Evolutionary conservation across 306 rosid species (phyloP).

Genomic region (Malus orientalis): DNA sequence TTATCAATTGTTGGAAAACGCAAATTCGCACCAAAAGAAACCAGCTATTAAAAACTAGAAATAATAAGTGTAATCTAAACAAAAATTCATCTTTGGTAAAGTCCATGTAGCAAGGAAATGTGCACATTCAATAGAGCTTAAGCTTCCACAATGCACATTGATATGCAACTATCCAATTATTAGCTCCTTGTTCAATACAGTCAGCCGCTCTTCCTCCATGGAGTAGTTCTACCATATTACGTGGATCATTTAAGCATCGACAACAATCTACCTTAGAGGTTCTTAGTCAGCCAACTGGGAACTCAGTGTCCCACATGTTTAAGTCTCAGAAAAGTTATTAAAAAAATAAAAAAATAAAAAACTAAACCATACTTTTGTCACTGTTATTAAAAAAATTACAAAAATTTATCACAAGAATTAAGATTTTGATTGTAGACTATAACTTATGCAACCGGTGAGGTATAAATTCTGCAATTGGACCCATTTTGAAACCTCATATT

Average conservation of each 20-base stretch:
- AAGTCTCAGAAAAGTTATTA: neutral
- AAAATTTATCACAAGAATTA: neutral
- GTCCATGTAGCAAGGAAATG: neutral
- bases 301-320: neutral
- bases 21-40: neutral
- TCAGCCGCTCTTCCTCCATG: neutral
- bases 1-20: slow-evolving; percentile 18
- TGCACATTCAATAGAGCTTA: neutral
- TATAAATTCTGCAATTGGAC: neutral
- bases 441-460: neutral
- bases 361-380: neutral
- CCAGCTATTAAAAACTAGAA: neutral
- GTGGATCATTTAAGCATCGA: neutral
- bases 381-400: neutral
- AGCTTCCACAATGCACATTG: neutral
- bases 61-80: neutral
- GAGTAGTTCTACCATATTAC: neutral
- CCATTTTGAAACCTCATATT: neutral
- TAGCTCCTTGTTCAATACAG: neutral
- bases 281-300: neutral
- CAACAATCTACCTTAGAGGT: neutral
- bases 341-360: neutral
- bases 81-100: neutral
- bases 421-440: neutral
- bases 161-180: neutral